Conservation (phyloP, 495 filamentous ascomycete genomes). For the Hyphodiscus hymeniophilus region DNA sequence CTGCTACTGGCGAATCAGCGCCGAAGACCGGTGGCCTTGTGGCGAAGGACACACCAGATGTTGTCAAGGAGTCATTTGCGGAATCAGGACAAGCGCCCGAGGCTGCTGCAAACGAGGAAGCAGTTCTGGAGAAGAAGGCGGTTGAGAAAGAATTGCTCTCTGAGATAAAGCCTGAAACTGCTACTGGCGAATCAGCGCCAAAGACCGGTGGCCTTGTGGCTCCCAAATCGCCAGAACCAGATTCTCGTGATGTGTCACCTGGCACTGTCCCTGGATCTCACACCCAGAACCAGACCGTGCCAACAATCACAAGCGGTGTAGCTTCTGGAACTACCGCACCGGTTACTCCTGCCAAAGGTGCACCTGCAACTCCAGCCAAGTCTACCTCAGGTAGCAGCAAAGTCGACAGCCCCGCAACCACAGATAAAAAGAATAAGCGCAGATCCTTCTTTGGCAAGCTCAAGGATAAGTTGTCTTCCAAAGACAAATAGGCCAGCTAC, state of each 20-base stretch:
- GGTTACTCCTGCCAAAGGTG: constrained; percentile 7
- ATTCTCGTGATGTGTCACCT: constrained; percentile 22
- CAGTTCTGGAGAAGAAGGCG: constrained; percentile 70
- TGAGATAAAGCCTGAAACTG: constrained; percentile 40
- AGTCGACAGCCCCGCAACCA: constrained; percentile 5
- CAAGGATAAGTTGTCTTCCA: constrained; percentile 44
- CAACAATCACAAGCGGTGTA: constrained; percentile 14
- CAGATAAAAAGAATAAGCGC: constrained; percentile 45
- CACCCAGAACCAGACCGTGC: constrained; percentile 11
- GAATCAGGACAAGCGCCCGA: constrained; percentile 59
- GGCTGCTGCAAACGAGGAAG: constrained; percentile 56
- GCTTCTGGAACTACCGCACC: constrained; percentile 9
- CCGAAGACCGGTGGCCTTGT: constrained; percentile 30
- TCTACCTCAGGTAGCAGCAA: constrained; percentile 14
- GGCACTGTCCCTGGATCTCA: constrained; percentile 20
- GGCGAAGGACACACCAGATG: constrained; percentile 52
- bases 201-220: constrained; percentile 12
- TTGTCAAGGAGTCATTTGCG: constrained; percentile 65
- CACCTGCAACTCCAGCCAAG: constrained; percentile 9
- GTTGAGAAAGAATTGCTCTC: constrained; percentile 58
- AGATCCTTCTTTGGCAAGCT: constrained; percentile 48
- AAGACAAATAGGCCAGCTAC: constrained; percentile 5
- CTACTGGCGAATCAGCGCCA: constrained; percentile 45
- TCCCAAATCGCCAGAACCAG: constrained; percentile 9
- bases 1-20: constrained; percentile 43